A percentile compares a stretch with the other conserved stretches of the same genome.
phyloP scores from a whole-genome alignment of 176 grass and related monocot species.

The Oryza meyeriana region DNA sequence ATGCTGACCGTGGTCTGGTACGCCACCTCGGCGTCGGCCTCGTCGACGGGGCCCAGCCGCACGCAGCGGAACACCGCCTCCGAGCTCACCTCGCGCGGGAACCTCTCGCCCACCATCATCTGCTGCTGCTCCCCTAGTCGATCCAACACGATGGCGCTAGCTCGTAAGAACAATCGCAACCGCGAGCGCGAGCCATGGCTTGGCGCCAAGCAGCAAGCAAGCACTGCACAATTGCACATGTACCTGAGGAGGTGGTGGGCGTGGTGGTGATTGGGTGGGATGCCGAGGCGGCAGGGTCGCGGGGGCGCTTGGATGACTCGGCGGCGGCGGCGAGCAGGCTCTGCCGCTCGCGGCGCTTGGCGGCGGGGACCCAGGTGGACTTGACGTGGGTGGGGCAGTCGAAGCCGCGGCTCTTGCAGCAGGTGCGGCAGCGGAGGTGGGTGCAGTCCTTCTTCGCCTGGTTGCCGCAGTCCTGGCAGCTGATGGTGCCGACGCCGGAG shows the following conservation, averaged over 20 bases:
- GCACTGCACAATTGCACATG: background rate
- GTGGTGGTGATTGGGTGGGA: constrained; percentile 22
- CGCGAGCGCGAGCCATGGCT: too few relatives aligned
- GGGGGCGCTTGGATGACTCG: constrained; percentile 54
- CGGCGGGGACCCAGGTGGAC: constrained; percentile 90
- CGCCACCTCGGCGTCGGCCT: constrained; percentile 70
- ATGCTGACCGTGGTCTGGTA: constrained; percentile 87
- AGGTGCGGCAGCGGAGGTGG: constrained; percentile 83
- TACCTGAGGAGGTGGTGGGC: constrained; percentile 52
- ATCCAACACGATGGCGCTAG: background rate
- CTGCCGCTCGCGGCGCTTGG: constrained; percentile 79
- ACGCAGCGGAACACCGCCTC: constrained; percentile 90
- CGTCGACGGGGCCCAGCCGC: constrained; percentile 69
- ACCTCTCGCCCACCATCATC: constrained; percentile 33
- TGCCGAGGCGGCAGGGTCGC: constrained; percentile 34
- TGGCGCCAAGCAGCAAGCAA: background rate
- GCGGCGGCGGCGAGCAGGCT: constrained; percentile 33
- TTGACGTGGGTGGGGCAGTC: constrained; percentile 88
- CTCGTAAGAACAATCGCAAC: background rate
- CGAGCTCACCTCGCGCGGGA: constrained; percentile 83
- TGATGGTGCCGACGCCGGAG: constrained; percentile 35
- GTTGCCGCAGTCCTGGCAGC: constrained; percentile 98
- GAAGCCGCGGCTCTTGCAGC: constrained; percentile 92
- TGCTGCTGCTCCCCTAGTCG: constrained; percentile 29
- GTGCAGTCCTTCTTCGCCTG: constrained; percentile 95